Evolutionary conservation across 108 stramenopile species (phyloP).

Genomic region (Cyclotella choctawhatcheeana): DNA sequence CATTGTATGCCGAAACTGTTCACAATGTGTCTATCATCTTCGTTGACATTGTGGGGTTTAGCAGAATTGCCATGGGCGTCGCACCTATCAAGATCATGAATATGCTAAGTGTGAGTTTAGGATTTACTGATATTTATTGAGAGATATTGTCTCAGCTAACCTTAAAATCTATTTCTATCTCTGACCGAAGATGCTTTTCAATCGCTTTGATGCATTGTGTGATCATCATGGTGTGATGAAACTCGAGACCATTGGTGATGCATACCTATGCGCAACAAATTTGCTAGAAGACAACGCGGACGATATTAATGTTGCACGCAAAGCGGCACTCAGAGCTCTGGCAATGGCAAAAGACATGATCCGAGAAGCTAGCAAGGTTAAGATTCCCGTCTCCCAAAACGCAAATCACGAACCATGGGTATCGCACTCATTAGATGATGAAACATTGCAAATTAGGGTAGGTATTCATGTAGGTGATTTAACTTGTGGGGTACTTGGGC

Average conservation of each 20-base stretch:
- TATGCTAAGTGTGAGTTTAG: constrained; percentile 32
- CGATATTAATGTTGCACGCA: background rate
- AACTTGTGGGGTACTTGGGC: constrained; percentile 48
- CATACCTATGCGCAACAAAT: constrained; percentile 30
- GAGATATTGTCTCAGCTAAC: no score
- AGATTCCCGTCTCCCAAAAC: constrained; percentile 2
- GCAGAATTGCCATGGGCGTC: constrained; percentile 19
- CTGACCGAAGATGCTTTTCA: constrained; percentile 24
- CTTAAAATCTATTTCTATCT: no score
- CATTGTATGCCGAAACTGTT: constrained; percentile 45
- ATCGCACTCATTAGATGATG: background rate
- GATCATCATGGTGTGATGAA: constrained; percentile 43
- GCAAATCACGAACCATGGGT: constrained; percentile 9
- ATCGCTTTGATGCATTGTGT: constrained; percentile 35
- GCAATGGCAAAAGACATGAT: constrained; percentile 16
- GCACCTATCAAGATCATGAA: constrained; percentile 42
- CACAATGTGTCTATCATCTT: constrained; percentile 26
- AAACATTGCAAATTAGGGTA: constrained; percentile 48
- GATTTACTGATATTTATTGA: background rate
- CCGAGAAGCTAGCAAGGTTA: constrained; percentile 7
- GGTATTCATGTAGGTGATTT: constrained; percentile 53
- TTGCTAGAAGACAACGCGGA: constrained; percentile 18
- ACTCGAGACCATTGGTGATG: constrained; percentile 49
- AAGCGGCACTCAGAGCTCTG: constrained; percentile 20
- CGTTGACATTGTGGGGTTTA: constrained; percentile 35